These are phyloP conservation scores for Cyclostephanos tholiformis DNA, from an alignment of 108 stramenopile species.

Conservation along the genomic window DNA sequence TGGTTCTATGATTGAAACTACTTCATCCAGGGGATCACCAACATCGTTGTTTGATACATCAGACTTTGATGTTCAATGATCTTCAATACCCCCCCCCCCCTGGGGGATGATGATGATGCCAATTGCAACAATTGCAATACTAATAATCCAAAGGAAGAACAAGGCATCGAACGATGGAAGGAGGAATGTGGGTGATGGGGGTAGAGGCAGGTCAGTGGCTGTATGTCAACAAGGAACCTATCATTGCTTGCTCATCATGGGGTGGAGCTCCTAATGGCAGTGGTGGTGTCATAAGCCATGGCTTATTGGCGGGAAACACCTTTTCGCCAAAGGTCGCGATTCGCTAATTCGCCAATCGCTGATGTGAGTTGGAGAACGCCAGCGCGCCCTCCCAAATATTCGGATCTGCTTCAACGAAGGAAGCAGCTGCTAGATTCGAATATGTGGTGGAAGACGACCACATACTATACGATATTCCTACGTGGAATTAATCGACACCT, in stretches of 20 bases:
- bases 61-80: slow-evolving; percentile 59
- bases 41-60: slow-evolving; percentile 60
- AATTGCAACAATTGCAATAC: neutral
- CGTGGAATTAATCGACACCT: too few relatives aligned
- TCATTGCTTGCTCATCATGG: slow-evolving; percentile 4
- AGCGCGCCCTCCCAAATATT: too few relatives aligned
- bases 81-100: neutral
- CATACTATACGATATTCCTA: too few relatives aligned
- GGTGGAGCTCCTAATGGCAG: neutral
- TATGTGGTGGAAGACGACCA: too few relatives aligned
- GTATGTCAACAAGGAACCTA: neutral
- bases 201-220: neutral
- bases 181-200: neutral
- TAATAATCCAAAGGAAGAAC: too few relatives aligned
- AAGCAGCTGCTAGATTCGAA: too few relatives aligned
- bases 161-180: too few relatives aligned
- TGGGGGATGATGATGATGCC: neutral
- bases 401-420: too few relatives aligned
- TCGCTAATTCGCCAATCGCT: too few relatives aligned
- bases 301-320: slow-evolving; percentile 28
- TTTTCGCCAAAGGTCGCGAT: slow-evolving; percentile 54
- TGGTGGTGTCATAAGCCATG: neutral
- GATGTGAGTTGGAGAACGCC: too few relatives aligned
- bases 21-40: slow-evolving; percentile 67
- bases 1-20: neutral